Evolutionary conservation across 2,329 filamentous ascomycete genomes (phyloP), one percentile per base, ranked within the genome.

Genomic region (Pseudogymnoascus sp.): DNA sequence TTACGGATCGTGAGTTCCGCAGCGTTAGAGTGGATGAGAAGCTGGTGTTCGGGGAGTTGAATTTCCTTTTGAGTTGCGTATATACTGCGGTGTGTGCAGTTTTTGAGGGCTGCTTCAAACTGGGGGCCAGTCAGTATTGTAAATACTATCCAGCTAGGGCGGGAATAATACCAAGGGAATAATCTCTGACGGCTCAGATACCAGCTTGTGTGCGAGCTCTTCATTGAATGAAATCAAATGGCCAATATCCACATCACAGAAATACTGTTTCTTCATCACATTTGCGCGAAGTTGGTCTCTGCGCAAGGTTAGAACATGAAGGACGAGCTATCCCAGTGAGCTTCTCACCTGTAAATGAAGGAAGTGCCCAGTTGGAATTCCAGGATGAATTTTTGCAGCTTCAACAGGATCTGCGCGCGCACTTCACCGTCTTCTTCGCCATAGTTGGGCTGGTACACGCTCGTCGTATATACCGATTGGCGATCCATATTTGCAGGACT

Each of bases 241-340:
- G 66, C 90, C 91, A 70, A 99, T 91, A 75, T 99, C 93, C 74
- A 99, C 85, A 75, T 99, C 93, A 79, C 95, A 97, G 76, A 88
- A 97, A 78, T 92, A 97, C 71, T 93, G 92, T 75, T 96, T 95
- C 44, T 96, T 82, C 1, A 97, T 83, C 7, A 95, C 92, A 78
- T 99, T 99, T 74, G 97, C 92, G 71, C 91, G 87, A 65, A 99
- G 85, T 77, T 97, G 95, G 72, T 97, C 93, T 83, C 95, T 96
- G 70, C 15, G 36, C 1, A 36, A 21, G 38, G 47, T 63, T 36
- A 62, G 31, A 40, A 33, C 38, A 63, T 44, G 26, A 19, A 31
- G 57, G 2, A 53, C 33, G 36, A n/a, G 26, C 2, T 26, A 15
- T 28, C 23, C 10, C 31, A 19, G 42, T 63, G 42, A n/a, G 19